A percentile compares a stretch with the other conserved stretches of the same genome.
These are phyloP conservation scores for Lachancea dasiensis DNA, from an alignment of 805 yeast genomes.

Conservation along the genomic window DNA sequence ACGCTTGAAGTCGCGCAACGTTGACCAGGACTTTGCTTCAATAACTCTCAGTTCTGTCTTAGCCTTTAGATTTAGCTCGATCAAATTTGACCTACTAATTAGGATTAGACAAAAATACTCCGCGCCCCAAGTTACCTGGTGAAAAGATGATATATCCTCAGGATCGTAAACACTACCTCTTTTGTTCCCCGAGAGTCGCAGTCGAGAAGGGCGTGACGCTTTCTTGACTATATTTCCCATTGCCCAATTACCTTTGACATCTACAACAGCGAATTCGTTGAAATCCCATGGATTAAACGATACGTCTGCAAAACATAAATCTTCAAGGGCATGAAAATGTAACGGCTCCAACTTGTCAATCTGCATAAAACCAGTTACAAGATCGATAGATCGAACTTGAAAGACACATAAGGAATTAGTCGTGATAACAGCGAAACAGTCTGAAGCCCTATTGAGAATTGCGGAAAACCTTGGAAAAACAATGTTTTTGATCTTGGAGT, in stretches of 20 bases:
- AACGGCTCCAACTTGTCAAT: constrained; percentile 22
- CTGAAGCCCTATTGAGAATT: constrained; percentile 21
- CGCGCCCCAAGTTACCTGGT: constrained; percentile 43
- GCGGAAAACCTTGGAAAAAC: constrained; percentile 28
- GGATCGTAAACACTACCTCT: constrained; percentile 37
- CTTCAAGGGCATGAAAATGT: constrained; percentile 22
- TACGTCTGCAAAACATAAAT: constrained; percentile 40
- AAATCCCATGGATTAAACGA: constrained; percentile 40
- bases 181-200: constrained; percentile 11
- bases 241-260: constrained; percentile 48
- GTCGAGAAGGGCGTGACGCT: constrained; percentile 10
- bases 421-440: constrained; percentile 37
- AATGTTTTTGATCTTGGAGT: constrained; percentile 39
- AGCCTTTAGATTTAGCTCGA: constrained; percentile 29
- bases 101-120: constrained; percentile 29
- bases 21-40: constrained; percentile 50
- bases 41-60: constrained; percentile 34
- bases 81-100: constrained; percentile 40
- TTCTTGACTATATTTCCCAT: constrained; percentile 31
- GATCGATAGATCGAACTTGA: constrained; percentile 20
- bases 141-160: constrained; percentile 52
- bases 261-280: constrained; percentile 39
- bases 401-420: constrained; percentile 32
- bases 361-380: constrained; percentile 9
- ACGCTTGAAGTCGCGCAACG: constrained; percentile 39